phyloP scores from a whole-genome alignment of 2,329 filamentous ascomycete genomes.

The Atkinsonella texensis region DNA sequence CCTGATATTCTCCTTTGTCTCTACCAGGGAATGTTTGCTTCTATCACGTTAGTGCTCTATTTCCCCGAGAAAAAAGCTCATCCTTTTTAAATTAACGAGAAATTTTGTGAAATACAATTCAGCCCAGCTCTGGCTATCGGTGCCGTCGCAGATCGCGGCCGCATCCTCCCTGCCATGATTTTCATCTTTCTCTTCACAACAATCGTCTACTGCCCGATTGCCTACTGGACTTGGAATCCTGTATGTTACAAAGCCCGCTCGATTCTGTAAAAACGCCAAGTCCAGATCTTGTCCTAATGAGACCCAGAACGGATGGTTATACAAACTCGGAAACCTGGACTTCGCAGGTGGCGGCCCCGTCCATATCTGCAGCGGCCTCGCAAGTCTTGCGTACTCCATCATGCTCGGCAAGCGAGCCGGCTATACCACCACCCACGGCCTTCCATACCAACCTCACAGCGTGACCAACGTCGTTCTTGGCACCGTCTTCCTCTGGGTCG shows the following conservation, averaged over 20 bases:
- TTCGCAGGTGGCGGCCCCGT: conserved; percentile 67
- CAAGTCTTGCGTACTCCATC: conserved; percentile 59
- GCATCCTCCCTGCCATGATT: conserved; percentile 47
- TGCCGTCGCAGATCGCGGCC: conserved; percentile 48
- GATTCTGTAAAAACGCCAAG: too few relatives aligned
- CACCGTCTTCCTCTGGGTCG: conserved; percentile 74
- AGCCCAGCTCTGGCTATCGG: conserved; percentile 47
- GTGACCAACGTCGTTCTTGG: conserved; percentile 63
- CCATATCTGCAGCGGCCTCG: conserved; percentile 60
- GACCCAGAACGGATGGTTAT: conserved; percentile 51
- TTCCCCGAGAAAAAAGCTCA: neutral
- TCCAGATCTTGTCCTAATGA: neutral
- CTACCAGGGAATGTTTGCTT: conserved; percentile 82
- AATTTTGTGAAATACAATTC: conserved; percentile 11
- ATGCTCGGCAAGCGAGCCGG: conserved; percentile 60
- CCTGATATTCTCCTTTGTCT: conserved; percentile 77
- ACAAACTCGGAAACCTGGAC: conserved; percentile 55
- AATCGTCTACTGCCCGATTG: conserved; percentile 60
- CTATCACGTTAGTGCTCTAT: conserved; percentile 58
- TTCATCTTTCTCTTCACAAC: conserved; percentile 64
- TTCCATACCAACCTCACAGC: conserved; percentile 60
- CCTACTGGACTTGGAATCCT: conserved; percentile 68
- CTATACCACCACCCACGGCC: conserved; percentile 47
- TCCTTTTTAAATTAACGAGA: neutral
- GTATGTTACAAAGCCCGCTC: neutral